Evolutionary conservation across 2,329 filamentous ascomycete species (phyloP), one percentile per base, ranked within the genome.

Genomic region (Fusarium sp.): DNA sequence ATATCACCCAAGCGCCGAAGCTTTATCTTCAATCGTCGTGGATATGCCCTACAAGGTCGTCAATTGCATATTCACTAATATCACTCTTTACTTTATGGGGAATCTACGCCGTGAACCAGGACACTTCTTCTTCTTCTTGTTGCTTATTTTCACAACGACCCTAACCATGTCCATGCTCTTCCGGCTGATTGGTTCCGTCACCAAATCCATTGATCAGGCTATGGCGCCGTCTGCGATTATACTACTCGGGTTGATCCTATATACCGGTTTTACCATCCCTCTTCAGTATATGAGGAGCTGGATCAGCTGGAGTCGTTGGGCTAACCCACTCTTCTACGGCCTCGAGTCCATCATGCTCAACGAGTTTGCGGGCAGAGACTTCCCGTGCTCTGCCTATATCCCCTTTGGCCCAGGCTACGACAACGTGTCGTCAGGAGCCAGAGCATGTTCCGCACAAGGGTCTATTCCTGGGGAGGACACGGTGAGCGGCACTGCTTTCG

Each of bases 141-240:
- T 88, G 2, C 79, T 88, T 15, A 83, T 84, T 8, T 85, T 92
- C 76, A 80, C 85, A 47, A 86, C 87, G 9, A 91, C 89, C 0
- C 78, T 93, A 71, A 87, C 87, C 62, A 92, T 92, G 90, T 91
- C 89, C 30, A 91, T 91, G 86, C 47, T 92, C 65, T 93, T 93
- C 80, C 78, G 81, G 38, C 78, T 78, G 6, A 78, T 81, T 12
- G 76, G 73, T 1, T 78, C 76, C 6, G 66, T 78, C 4, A 79
- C 78, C 2, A 79, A 73, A 30, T 74, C 76, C 0, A 70, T 78
- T 7, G 74, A 71, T 6, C 75, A 77, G 14, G 78, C 78, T 6
- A 43, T 80, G 6, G 78, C 76, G 27, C 77, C 77, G 2, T 72
- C 78, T 0, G 74, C 77, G 4, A 72, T 80, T 3, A 63, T 80